Evolutionary conservation across 2,329 filamentous ascomycete species (phyloP), one percentile per base, ranked within the genome.

Genomic region (Harringtonia aguacate): DNA sequence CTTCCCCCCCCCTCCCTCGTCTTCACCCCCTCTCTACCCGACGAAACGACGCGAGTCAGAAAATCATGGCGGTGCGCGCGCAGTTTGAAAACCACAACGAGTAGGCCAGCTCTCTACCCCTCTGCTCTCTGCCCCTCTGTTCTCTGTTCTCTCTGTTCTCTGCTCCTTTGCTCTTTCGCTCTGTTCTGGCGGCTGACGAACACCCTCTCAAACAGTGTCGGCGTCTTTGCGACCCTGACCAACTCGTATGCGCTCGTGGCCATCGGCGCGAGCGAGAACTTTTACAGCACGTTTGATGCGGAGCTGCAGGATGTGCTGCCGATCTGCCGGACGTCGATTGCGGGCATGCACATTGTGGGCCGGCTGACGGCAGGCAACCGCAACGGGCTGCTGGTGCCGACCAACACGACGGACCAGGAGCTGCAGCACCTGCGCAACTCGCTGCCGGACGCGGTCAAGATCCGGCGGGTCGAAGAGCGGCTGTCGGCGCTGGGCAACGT

Each of bases 241-340:
- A 98, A 98, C 69, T 90, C 87, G 48, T 98, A 95, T 67, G 88
- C 89, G 56, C 76, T 98, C 57, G 87, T 95, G 56, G 89, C 90
- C 52, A 79, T 95, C 53, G 92, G 92, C 60, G 89, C 86, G 56
- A 95, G 87, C 60, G 89, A 95, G 74, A 97, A 97, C 77, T 98
- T 98, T 68, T 97, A 97, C 80, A 89, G 86, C 72, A 79, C 97
- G 63, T 97, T 98, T 70, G 92, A 98, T 74, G 83, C 90, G 51
- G 92, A 98, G 72, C 77, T 98, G 50, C 87, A 94, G 72, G 92
- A 97, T 70, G 81, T 95, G 51, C 90, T 98, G 57, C 92, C 92
- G 55, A 95, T 95, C 65, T 92, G 87, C 67, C 86, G 92, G 68
- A 89, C 87, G 55, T 95, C 90, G 46, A 97, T 98, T 63, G 89